These are phyloP conservation scores for Antonospora locustae DNA, from an alignment of 371 early-diverging fungal species.

Conservation along the genomic window DNA sequence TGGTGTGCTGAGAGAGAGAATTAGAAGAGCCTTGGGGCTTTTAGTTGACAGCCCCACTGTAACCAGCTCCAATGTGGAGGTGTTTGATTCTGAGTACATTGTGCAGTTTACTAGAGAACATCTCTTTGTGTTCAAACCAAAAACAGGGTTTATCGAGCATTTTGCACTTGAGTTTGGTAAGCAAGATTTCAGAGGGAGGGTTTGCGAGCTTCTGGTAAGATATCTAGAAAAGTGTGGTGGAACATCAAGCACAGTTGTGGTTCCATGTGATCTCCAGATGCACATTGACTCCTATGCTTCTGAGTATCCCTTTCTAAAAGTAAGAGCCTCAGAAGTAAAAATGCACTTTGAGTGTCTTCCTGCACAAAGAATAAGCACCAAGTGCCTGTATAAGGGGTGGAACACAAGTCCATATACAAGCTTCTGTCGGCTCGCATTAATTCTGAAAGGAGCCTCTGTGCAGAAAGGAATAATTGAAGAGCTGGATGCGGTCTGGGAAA, in stretches of 20 bases:
- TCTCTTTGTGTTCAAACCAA: background rate
- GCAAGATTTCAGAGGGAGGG: background rate
- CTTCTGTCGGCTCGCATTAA: slow-evolving; percentile 82
- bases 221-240: slow-evolving; percentile 58
- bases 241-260: slow-evolving; percentile 58
- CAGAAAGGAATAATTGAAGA: slow-evolving; percentile 76
- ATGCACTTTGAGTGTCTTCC: slow-evolving; percentile 61
- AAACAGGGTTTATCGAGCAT: background rate
- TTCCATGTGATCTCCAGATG: slow-evolving; percentile 65
- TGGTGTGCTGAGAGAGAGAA: slow-evolving; percentile 87
- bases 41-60: slow-evolving; percentile 58
- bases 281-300: slow-evolving; percentile 85
- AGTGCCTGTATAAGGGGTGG: slow-evolving; percentile 75
- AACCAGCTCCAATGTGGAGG: slow-evolving; percentile 3
- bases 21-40: slow-evolving; percentile 85
- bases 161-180: background rate
- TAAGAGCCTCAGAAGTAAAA: slow-evolving; percentile 12
- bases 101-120: slow-evolving; percentile 7
- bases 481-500: slow-evolving; percentile 87
- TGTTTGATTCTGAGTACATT: slow-evolving; percentile 9
- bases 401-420: slow-evolving; percentile 82
- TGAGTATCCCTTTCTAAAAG: slow-evolving; percentile 82
- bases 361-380: background rate
- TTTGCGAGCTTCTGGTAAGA: background rate
- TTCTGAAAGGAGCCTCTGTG: slow-evolving; percentile 81